Base-by-base conservation (phyloP, 306 rosid species). In the Trifolium subterraneum region DNA sequence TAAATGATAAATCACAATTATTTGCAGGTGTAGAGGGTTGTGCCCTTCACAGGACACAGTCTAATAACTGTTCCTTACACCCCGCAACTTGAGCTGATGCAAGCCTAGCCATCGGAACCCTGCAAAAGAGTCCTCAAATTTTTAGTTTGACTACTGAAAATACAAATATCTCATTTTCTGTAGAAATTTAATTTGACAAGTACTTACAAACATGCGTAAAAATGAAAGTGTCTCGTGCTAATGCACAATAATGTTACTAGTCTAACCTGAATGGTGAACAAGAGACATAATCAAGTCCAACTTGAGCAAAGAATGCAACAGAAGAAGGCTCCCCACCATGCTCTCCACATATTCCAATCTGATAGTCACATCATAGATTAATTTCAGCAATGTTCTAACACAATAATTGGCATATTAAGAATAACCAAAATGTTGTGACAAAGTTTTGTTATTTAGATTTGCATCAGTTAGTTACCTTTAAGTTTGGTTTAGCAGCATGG, bases 251-350 rank as follows among this genome's bases (percentile, higher is more conserved):
- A 41, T 41, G 14, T 41, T 10, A 44, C n/a, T 44, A 13, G 6
- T 44, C 50, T 63, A 48, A 94, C 97, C 98, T 90, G 86, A 94
- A 94, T 12, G 99, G 99, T 58, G 99, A 94, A 77, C 99, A 94
- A 2, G 99, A 94, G 73, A 94, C 99, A 85, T 94, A 94, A 87
- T 94, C 96, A 38, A 94, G 93, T 63, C 99, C 97, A 47, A 89
- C 90, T 83, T 90, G 83, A 1, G 97, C 97, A 68, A 94, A 94
- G 84, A 92, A 94, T 76, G 93, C 96, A 54, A 94, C 88, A 58
- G 99, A 94, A 64, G 99, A 92, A 74, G 97, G 97, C 51, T 94
- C 99, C 76, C 97, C 99, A 14, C 99, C 99, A 82, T 94, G 99
- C 82, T 94, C 99, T 41, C 99, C 99, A 78, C 99, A 94, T 77